phyloP scores from a whole-genome alignment of 2,329 filamentous ascomycete genomes.

The Biscogniauxia sp. region DNA sequence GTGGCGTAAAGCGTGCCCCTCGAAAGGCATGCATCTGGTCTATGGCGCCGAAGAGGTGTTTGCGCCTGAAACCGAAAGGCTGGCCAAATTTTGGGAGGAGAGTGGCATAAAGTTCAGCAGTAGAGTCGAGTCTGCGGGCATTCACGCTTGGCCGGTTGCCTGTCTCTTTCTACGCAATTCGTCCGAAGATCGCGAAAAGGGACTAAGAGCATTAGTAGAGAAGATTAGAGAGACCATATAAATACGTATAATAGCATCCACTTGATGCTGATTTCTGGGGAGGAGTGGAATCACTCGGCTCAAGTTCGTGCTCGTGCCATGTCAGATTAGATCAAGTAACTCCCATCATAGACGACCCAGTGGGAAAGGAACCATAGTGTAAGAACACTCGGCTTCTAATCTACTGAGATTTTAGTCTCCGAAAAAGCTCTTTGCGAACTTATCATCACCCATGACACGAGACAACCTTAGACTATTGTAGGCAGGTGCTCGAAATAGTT shows the following conservation, averaged over 20 bases:
- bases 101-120: constrained; percentile 54
- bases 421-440: constrained; percentile 34
- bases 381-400: constrained; percentile 48
- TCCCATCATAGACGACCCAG: constrained; percentile 41
- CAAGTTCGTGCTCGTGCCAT: constrained; percentile 26
- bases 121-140: constrained; percentile 61
- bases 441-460: constrained; percentile 34
- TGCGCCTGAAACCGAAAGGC: constrained; percentile 62
- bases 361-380: constrained; percentile 47
- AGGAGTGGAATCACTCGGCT: constrained; percentile 1
- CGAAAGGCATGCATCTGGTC: constrained; percentile 64
- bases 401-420: constrained; percentile 36
- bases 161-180: constrained; percentile 53
- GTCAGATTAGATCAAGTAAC: constrained; percentile 69
- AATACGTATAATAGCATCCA: constrained; percentile 4
- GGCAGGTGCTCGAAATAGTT: background rate
- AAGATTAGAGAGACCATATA: constrained; percentile 37
- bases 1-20: constrained; percentile 67
- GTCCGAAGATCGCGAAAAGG: constrained; percentile 49
- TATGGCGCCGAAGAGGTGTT: constrained; percentile 80
- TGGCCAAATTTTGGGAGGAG: constrained; percentile 55
- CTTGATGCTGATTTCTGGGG: constrained; percentile 7
- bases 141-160: constrained; percentile 83
- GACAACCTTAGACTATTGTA: background rate
- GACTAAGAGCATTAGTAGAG: constrained; percentile 43